Percentiles rank a stretch among this genome's conserved stretches.
These are phyloP conservation scores for Trichoderma hamatum DNA, from an alignment of 2,329 filamentous ascomycete species.

Conservation along the genomic window DNA sequence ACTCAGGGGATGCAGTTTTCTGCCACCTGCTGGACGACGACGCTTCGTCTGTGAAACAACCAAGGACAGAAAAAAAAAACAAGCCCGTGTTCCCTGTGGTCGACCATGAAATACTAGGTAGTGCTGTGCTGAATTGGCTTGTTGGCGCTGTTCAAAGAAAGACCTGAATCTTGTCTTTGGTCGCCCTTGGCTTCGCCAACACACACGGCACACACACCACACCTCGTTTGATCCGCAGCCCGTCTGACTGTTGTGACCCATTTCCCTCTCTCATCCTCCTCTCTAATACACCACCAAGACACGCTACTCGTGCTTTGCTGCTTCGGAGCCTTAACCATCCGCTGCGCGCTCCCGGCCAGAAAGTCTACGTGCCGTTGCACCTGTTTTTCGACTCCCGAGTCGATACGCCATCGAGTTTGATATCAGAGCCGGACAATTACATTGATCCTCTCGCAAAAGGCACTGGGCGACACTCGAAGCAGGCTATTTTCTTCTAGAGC, in stretches of 20 bases:
- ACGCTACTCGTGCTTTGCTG: slow-evolving; percentile 2
- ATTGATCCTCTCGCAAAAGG: background rate
- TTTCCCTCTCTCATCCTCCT: slow-evolving; percentile 7
- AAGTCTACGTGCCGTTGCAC: slow-evolving; percentile 4
- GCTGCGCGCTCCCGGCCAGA: slow-evolving; percentile 11
- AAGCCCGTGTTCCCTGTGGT: slow-evolving; percentile 34
- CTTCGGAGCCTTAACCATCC: slow-evolving; percentile 9
- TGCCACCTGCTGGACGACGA: slow-evolving; percentile 32
- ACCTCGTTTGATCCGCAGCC: slow-evolving; percentile 21
- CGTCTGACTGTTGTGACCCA: slow-evolving; percentile 2
- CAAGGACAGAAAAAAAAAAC: slow-evolving; percentile 31
- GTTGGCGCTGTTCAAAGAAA: slow-evolving; percentile 41
- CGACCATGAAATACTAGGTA: slow-evolving; percentile 50
- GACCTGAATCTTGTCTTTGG: slow-evolving; percentile 26
- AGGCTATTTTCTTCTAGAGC: background rate
- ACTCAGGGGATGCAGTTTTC: slow-evolving; percentile 27
- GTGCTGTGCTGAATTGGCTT: slow-evolving; percentile 36
- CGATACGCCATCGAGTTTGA: background rate
- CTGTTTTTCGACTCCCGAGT: background rate
- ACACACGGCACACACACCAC: background rate
- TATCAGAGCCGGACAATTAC: background rate
- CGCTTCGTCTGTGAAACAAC: slow-evolving; percentile 38
- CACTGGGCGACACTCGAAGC: background rate
- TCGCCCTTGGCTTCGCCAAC: slow-evolving; percentile 14
- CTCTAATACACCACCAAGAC: slow-evolving; percentile 9